These are phyloP conservation scores for Rhododendron ovatum DNA, from an alignment of 148 eudicot species.

Conservation along the genomic window DNA sequence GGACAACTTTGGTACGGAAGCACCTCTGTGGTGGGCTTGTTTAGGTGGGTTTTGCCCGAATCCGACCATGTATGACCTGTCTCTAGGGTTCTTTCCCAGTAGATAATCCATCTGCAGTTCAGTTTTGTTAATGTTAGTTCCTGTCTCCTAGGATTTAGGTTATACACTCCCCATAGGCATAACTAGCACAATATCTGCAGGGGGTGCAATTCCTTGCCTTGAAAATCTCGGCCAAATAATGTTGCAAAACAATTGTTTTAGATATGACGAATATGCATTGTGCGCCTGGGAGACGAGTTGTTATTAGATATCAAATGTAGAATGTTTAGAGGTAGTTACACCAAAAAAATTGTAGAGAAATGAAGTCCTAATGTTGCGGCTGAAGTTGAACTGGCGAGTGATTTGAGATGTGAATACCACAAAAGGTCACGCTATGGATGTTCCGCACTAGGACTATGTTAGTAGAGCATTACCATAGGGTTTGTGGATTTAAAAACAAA, in stretches of 20 bases:
- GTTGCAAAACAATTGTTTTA: not conserved
- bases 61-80: conserved; percentile 92
- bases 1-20: conserved; percentile 57
- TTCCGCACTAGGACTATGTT: not conserved
- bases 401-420: not conserved
- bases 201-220: not conserved
- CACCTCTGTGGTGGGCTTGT: conserved; percentile 90
- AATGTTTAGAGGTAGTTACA: not conserved
- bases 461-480: not conserved
- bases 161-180: not conserved
- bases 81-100: conserved; percentile 64
- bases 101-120: conserved; percentile 70
- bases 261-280: not conserved
- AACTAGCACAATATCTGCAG: not conserved
- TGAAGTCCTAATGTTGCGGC: not conserved
- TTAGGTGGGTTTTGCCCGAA: conserved; percentile 69
- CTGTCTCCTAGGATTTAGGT: not conserved
- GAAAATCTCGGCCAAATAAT: not conserved
- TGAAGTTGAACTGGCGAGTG: not conserved
- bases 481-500: not conserved
- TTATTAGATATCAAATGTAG: not conserved
- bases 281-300: not conserved
- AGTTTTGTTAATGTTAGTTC: not conserved
- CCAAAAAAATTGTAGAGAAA: not conserved
- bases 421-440: not conserved